Evolutionary conservation across 2,329 filamentous ascomycete species (phyloP).

Genomic region (Didymellaceae sp.): DNA sequence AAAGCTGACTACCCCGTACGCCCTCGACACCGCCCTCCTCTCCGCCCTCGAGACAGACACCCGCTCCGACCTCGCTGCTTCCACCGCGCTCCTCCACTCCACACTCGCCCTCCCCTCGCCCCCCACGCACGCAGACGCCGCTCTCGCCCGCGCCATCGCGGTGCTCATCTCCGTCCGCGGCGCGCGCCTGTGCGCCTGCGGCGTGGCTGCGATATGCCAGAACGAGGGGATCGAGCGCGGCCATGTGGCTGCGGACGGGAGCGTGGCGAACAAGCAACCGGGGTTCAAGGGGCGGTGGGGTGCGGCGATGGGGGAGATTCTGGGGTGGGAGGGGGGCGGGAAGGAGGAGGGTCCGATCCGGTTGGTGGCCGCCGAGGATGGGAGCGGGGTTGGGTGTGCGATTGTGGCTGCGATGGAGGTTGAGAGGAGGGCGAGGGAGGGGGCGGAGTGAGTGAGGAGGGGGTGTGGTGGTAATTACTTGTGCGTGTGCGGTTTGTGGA

Average conservation of each 20-base stretch:
- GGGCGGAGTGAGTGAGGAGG: background rate
- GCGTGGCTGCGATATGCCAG: conserved; percentile 47
- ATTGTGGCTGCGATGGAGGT: conserved; percentile 44
- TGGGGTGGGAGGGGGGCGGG: conserved; percentile 40
- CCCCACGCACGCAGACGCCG: conserved; percentile 34
- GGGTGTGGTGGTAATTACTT: no score
- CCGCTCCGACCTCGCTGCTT: conserved; percentile 24
- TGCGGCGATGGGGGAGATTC: conserved; percentile 48
- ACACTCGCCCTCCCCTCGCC: conserved; percentile 28
- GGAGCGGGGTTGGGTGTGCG: conserved; percentile 50
- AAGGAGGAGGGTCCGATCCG: conserved; percentile 43
- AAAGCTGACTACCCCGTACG: conserved; percentile 83
- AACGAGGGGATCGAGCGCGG: conserved; percentile 41
- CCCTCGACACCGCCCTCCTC: conserved; percentile 86
- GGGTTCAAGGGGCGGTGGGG: conserved; percentile 52
- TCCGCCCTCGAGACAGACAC: conserved; percentile 77
- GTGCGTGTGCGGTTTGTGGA: no score
- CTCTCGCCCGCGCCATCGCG: conserved; percentile 34
- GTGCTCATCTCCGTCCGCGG: conserved; percentile 44
- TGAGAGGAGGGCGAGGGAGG: conserved; percentile 17
- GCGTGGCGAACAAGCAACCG: conserved; percentile 51
- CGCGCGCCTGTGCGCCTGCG: conserved; percentile 47
- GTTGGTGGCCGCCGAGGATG: conserved; percentile 51
- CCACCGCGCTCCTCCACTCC: conserved; percentile 29
- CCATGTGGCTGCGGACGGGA: conserved; percentile 49